These are phyloP conservation scores for Austroboletus niveus DNA, from an alignment of 1,284 basidiomycete genomes.

Conservation along the genomic window DNA sequence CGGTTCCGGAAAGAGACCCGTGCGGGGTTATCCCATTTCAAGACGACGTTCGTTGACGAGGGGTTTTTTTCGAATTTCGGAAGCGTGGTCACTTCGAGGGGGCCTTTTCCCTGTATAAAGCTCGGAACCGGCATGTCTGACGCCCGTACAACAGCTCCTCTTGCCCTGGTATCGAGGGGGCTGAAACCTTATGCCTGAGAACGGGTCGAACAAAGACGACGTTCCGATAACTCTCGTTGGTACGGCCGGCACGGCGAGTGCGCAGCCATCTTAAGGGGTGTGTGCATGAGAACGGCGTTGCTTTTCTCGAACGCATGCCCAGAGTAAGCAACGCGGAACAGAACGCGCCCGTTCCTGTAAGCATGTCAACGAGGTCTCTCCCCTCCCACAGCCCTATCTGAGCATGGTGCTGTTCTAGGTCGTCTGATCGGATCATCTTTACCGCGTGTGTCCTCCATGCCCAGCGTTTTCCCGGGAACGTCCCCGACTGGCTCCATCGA, in stretches of 20 bases:
- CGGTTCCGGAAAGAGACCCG: neutral
- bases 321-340: neutral
- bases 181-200: constrained; percentile 15
- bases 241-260: too few species aligned
- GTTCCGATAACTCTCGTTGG: neutral
- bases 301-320: too few species aligned
- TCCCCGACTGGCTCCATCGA: neutral
- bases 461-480: neutral
- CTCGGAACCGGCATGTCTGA: neutral
- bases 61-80: too few species aligned
- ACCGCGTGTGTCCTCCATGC: constrained; percentile 5
- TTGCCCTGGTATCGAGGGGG: constrained; percentile 2
- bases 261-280: too few species aligned
- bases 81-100: neutral
- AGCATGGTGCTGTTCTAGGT: constrained; percentile 1
- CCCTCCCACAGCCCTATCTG: neutral
- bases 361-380: constrained; percentile 10
- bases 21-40: neutral
- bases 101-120: neutral
- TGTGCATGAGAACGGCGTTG: constrained; percentile 11
- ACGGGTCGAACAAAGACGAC: neutral
- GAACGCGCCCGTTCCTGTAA: constrained; percentile 3
- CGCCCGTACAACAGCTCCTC: constrained; percentile 2
- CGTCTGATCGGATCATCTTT: constrained; percentile 16
- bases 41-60: neutral